Base-by-base conservation (phyloP, 2,329 filamentous ascomycete genomes). In the Xylaria sp. region DNA sequence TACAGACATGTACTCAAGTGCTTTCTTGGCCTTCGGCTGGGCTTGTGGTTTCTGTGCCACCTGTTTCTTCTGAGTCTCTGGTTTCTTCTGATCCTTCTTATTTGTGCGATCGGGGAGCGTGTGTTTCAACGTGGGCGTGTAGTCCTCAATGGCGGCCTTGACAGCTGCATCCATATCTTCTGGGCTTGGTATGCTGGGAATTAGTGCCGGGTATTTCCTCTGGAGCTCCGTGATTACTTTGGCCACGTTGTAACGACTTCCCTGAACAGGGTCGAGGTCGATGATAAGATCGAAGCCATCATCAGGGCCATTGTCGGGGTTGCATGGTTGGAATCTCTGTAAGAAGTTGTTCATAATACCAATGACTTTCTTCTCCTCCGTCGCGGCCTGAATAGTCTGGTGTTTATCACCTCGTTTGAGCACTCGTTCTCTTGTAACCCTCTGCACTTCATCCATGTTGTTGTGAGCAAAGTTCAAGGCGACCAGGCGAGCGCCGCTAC, bases 261-360 rank as follows among this genome's bases (percentile, higher is more conserved):
- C 85, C 1, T 81, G 81, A 2, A 84, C 79, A 5, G 92, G 88
- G 67, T 97, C 88, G 0, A 99, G 83, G 66, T 96, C 83, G 69
- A 99, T 95, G 49, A 96, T 79, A 2, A 85, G 77, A 69, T 97
- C 91, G 68, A 99, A 99, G 5, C 82, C 81, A 64, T 87, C 80
- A 70, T 99, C 94, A 0, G 94, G 92, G n/a, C 76, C 73, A 6
- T 76, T 76, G 16, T 85, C 80, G 0, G 81, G 76, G 65, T 92
- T 83, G 60, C 92, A 80, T 18, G 88, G 83, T 76, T 99, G 89
- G 71, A 96, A 97, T 42, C 94, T 86, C 10, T 83, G 75, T 65
- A 99, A 80, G 75, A 99, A 99, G 2, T 91, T 91, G 67, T 97
- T 90, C 94, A 99, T 97, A 67, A 99, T 96, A 4, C 85, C 84